Evolutionary conservation across 345 rosid species (phyloP).

Genomic region (Eucalyptus tenuipes): DNA sequence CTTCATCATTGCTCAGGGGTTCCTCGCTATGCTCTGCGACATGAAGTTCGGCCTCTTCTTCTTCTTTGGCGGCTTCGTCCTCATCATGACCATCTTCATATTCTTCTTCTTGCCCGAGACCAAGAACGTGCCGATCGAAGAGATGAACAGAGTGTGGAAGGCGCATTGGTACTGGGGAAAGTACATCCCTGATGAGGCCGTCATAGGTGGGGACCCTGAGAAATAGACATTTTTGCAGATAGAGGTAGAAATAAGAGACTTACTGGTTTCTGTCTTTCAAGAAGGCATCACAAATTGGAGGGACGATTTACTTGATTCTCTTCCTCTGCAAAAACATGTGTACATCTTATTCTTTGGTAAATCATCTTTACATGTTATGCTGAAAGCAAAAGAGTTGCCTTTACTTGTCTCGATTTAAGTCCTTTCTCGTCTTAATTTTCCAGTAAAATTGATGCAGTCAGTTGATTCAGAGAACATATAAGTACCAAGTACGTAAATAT

Average conservation of each 20-base stretch:
- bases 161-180: constrained; percentile 40
- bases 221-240: background rate
- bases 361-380: too few relatives aligned
- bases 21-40: constrained; percentile 43
- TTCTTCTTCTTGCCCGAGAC: constrained; percentile 36
- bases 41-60: constrained; percentile 44
- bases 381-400: too few relatives aligned
- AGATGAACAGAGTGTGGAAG: constrained; percentile 33
- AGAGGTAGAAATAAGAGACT: background rate
- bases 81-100: constrained; percentile 27
- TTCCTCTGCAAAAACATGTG: too few relatives aligned
- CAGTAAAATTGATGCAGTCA: too few relatives aligned
- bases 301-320: too few relatives aligned
- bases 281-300: background rate
- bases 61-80: constrained; percentile 25
- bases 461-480: too few relatives aligned
- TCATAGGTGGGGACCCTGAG: background rate
- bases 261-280: background rate
- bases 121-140: constrained; percentile 32
- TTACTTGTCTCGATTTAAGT: too few relatives aligned
- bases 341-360: too few relatives aligned
- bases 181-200: constrained; percentile 17
- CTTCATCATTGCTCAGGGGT: constrained; percentile 33
- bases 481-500: too few relatives aligned
- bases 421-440: too few relatives aligned